Evolutionary conservation across 2,329 filamentous ascomycete genomes (phyloP).

Genomic region (Blastomyces parvus): DNA sequence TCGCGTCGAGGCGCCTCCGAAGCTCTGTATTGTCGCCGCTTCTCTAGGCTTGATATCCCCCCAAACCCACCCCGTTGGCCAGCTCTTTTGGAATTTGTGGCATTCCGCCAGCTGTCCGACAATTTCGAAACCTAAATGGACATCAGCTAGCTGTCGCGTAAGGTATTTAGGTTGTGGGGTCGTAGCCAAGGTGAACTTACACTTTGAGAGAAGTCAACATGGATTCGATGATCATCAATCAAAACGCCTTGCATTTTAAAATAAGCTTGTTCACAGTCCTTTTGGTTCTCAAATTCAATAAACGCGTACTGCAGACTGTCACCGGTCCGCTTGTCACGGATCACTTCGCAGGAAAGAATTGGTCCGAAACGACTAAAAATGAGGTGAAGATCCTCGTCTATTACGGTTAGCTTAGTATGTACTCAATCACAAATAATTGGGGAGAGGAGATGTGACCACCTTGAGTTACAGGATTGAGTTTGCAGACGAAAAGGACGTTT

Average conservation of each 20-base stretch:
- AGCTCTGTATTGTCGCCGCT: constrained; percentile 80
- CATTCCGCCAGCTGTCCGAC: constrained; percentile 78
- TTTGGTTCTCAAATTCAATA: constrained; percentile 89
- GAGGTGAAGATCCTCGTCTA: constrained; percentile 81
- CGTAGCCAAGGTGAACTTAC: constrained; percentile 43
- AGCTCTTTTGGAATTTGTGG: constrained; percentile 70
- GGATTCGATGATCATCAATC: constrained; percentile 94
- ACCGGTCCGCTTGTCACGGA: constrained; percentile 83
- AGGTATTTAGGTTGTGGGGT: constrained; percentile 2
- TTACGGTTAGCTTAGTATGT: not conserved
- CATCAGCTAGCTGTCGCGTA: constrained; percentile 17
- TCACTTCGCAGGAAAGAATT: constrained; percentile 91
- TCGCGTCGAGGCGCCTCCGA: constrained; percentile 43
- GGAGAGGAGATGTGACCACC: constrained; percentile 21
- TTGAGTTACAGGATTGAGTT: constrained; percentile 90
- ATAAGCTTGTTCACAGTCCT: constrained; percentile 87
- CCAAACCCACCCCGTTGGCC: constrained; percentile 70
- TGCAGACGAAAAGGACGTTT: constrained; percentile 97
- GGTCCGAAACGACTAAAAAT: constrained; percentile 96
- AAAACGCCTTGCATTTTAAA: constrained; percentile 98
- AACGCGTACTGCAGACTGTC: constrained; percentile 97
- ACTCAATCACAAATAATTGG: not conserved
- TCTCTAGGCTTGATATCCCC: constrained; percentile 78
- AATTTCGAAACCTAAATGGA: constrained; percentile 54
- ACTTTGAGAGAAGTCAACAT: constrained; percentile 97